Percentiles rank a stretch among this genome's conserved stretches.
Evolutionary conservation across 164 flowering plant genomes (phyloP).

Genomic region (Chimonanthus salicifolius): DNA sequence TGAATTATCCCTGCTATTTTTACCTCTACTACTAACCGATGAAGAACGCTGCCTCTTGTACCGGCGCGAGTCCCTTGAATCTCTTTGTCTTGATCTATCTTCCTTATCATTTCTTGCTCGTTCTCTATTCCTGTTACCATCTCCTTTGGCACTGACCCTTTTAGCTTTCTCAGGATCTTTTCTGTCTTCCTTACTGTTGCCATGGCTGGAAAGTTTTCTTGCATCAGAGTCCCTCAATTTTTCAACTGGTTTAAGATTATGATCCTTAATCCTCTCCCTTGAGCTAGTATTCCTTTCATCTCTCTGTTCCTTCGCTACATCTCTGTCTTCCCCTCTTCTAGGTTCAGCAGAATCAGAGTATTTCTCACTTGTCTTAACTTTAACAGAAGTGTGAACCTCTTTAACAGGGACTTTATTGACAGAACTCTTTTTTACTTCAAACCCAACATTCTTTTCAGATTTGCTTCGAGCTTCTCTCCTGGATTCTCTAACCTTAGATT

Average conservation of each 20-base stretch:
- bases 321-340: conserved; percentile 13
- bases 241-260: conserved; percentile 28
- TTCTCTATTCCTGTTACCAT: conserved; percentile 42
- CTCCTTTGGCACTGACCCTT: conserved; percentile 39
- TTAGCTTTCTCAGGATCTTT: conserved; percentile 38
- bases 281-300: conserved; percentile 36
- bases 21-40: conserved; percentile 47
- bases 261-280: conserved; percentile 46
- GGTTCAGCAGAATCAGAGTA: conserved; percentile 27
- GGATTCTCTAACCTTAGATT: conserved; percentile 22
- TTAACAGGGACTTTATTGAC: conserved; percentile 23
- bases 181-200: conserved; percentile 39
- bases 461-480: conserved; percentile 14
- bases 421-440: conserved; percentile 32
- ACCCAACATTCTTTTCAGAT: conserved; percentile 25
- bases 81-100: conserved; percentile 48
- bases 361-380: conserved; percentile 26
- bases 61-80: conserved; percentile 38
- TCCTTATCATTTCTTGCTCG: conserved; percentile 43
- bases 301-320: conserved; percentile 32
- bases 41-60: conserved; percentile 66
- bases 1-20: conserved; percentile 45
- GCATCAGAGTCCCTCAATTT: conserved; percentile 43
- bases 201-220: conserved; percentile 29
- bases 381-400: conserved; percentile 27